phyloP scores from a whole-genome alignment of 805 yeast genomes.

The Starmerella davenportii region DNA sequence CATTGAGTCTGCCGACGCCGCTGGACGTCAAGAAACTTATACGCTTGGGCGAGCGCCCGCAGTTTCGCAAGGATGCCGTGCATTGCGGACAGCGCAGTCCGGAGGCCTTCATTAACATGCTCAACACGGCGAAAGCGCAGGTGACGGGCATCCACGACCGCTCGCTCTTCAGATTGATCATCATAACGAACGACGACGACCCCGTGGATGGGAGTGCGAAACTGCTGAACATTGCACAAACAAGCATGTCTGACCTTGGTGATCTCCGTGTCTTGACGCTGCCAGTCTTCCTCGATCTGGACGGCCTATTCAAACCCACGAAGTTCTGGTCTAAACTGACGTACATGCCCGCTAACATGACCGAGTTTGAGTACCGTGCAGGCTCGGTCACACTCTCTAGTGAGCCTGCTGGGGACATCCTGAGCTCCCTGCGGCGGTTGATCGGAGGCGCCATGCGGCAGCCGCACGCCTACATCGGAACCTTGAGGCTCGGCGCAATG shows the following conservation, averaged over 20 bases:
- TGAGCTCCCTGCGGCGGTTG: no score
- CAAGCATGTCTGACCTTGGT: conserved; percentile 14
- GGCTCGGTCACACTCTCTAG: no score
- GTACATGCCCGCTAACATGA: no score
- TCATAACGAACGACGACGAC: conserved; percentile 14
- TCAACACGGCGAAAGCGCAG: conserved; percentile 7
- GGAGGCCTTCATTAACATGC: conserved; percentile 2
- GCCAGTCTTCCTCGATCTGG: conserved; percentile 12
- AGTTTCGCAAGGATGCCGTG: neutral
- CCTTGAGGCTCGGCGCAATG: conserved; percentile 20
- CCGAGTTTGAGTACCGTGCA: no score
- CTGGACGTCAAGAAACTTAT: conserved; percentile 11
- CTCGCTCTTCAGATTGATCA: conserved; percentile 9
- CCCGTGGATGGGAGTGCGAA: conserved; percentile 11
- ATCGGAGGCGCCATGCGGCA: no score
- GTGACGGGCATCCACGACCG: conserved; percentile 9
- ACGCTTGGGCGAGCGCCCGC: conserved; percentile 6
- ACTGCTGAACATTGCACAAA: conserved; percentile 19
- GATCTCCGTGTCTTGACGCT: conserved; percentile 9
- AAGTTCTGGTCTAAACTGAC: conserved; percentile 13
- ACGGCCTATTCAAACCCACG: conserved; percentile 9
- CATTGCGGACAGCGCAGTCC: conserved; percentile 3
- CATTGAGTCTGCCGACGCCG: conserved; percentile 3
- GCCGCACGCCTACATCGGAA: no score
- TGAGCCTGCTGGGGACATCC: no score